Percentiles rank a stretch among this genome's conserved stretches.
phyloP scores from a whole-genome alignment of 441 rosid species.

The Brassica hybrid region DNA sequence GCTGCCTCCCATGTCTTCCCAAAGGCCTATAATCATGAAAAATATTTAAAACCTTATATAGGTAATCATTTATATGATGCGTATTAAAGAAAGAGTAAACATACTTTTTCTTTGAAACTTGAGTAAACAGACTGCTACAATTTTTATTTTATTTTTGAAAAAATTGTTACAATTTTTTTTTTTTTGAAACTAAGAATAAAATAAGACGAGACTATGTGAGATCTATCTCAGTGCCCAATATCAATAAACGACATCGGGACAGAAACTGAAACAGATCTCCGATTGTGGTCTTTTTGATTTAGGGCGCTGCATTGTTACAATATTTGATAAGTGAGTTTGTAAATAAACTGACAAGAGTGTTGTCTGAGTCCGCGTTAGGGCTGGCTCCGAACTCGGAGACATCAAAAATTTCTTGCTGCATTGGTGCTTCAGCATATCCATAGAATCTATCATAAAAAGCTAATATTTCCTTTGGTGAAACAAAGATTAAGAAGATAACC shows the following conservation, averaged over 20 bases:
- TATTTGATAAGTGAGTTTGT: neutral
- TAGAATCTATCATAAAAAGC: neutral
- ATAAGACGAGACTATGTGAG: neutral
- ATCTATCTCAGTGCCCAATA: conserved; percentile 28
- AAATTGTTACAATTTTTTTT: too few relatives aligned
- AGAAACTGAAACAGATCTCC: conserved; percentile 29
- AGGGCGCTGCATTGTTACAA: conserved; percentile 62
- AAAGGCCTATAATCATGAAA: neutral
- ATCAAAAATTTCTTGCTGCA: neutral
- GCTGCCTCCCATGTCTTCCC: neutral
- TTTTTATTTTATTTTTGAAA: too few relatives aligned
- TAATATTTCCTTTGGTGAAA: neutral
- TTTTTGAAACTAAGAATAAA: neutral
- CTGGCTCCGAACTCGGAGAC: neutral
- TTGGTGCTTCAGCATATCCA: neutral
- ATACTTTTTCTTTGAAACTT: too few relatives aligned
- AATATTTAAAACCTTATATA: neutral
- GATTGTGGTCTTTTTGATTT: conserved; percentile 46
- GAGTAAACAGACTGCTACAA: too few relatives aligned
- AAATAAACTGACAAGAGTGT: neutral
- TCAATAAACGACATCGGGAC: conserved; percentile 11
- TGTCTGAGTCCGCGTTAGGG: neutral
- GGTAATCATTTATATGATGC: neutral
- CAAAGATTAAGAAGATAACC: neutral
- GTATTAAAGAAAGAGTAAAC: neutral